A percentile compares a stretch with the other conserved stretches of the same genome.
These are phyloP conservation scores for Agaricus sinodeliciosus DNA, from an alignment of 768 basidiomycete genomes.

Conservation along the genomic window DNA sequence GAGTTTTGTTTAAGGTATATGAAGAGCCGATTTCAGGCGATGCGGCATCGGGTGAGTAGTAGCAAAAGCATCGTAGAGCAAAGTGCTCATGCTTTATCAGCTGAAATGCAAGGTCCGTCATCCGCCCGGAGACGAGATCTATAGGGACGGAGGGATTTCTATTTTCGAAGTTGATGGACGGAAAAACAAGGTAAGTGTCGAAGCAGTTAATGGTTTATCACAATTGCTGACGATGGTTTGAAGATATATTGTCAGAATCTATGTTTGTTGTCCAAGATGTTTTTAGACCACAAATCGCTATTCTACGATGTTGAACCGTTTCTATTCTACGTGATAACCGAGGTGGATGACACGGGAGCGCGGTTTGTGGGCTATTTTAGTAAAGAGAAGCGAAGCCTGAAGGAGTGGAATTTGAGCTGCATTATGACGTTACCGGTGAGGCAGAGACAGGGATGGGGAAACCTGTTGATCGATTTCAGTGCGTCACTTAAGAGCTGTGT, in stretches of 20 bases:
- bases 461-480: slow-evolving; percentile 98
- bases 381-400: slow-evolving; percentile 96
- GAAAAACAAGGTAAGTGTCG: slow-evolving; percentile 74
- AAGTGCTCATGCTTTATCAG: slow-evolving; percentile 30
- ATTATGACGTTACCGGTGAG: slow-evolving; percentile 98
- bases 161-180: slow-evolving; percentile 98
- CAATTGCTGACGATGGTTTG: not conserved
- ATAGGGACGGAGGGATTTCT: slow-evolving; percentile 80
- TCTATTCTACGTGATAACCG: slow-evolving; percentile 96
- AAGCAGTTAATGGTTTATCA: not conserved
- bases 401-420: slow-evolving; percentile 97
- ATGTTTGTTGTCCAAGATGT: slow-evolving; percentile 97
- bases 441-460: slow-evolving; percentile 95
- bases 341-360: slow-evolving; percentile 82
- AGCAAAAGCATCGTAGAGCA: not conserved
- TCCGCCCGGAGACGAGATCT: slow-evolving; percentile 98
- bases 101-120: slow-evolving; percentile 92
- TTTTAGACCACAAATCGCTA: slow-evolving; percentile 96
- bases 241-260: slow-evolving; percentile 99
- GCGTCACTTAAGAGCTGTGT: slow-evolving; percentile 24
- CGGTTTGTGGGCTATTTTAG: slow-evolving; percentile 98
- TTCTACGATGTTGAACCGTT: slow-evolving; percentile 99
- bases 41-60: slow-evolving; percentile 72
- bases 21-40: slow-evolving; percentile 85
- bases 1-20: slow-evolving; percentile 98